Evolutionary conservation across 148 eudicot genomes (phyloP).

Genomic region (Agrostemma githago): DNA sequence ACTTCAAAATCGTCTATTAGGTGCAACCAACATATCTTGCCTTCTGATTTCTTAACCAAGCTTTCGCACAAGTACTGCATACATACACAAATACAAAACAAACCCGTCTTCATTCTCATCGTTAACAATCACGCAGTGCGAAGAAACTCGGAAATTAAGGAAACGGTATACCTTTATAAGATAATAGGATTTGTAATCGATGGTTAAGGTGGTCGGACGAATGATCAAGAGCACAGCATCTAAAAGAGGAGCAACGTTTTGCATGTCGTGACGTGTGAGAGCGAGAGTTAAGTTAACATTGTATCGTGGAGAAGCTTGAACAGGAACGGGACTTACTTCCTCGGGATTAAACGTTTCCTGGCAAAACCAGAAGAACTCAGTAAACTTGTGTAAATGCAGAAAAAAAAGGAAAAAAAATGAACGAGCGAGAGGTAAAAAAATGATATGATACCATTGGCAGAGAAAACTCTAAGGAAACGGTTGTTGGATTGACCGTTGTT

Average conservation of each 20-base stretch:
- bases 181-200: neutral
- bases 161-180: neutral
- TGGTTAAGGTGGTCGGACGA: neutral
- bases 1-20: neutral
- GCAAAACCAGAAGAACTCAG: neutral
- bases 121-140: too few relatives aligned
- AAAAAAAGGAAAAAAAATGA: neutral
- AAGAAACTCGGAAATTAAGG: too few relatives aligned
- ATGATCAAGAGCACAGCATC: conserved; percentile 6
- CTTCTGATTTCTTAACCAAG: too few relatives aligned
- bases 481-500: neutral
- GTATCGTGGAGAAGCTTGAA: neutral
- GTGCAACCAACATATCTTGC: neutral
- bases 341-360: neutral
- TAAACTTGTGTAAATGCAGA: neutral
- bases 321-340: neutral
- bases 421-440: neutral
- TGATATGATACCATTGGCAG: neutral
- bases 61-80: too few relatives aligned
- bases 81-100: too few relatives aligned
- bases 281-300: neutral
- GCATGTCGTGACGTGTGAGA: neutral
- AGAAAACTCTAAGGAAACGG: neutral
- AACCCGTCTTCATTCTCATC: too few relatives aligned
- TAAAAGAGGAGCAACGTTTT: neutral